Base-by-base conservation (phyloP, 805 yeast species). In the Naumovozyma castellii region DNA sequence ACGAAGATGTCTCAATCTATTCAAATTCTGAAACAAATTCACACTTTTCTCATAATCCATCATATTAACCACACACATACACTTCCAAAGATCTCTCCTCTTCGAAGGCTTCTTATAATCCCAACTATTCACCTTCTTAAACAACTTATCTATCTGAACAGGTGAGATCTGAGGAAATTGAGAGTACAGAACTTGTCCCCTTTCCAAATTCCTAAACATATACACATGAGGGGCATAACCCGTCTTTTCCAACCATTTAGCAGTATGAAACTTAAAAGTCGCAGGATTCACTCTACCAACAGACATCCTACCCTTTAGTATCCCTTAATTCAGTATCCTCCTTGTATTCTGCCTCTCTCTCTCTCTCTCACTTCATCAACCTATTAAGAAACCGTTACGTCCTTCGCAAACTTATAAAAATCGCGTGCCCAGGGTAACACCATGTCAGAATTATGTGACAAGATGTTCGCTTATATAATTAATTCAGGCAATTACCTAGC, bases 161-260 rank as follows among this genome's bases (percentile, higher is more conserved):
- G 49, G 53, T 2, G 56, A 42, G 34, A 57, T 69, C 43, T 68
- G 70, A 31, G 95, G 92, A 10, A 83, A 73, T 63, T 88, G 96
- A 4, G 95, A 79, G 60, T 86, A 88, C 9, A 85, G 62, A 15
- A 87, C 94, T 67, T 88, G 96, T 4, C 96, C 97, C 32, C 82
- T 72, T 64, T 85, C 92, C 36, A 85, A 62, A 67, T 88, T 87
- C 57, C 92, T 76, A 68, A 84, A 90, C 33, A 86, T 63, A 56
- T 72, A 84, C 10, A 88, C 82, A 54, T 82, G 88, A 8, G 97
- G 95, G 3, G 85, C 94, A 59, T 76, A 75, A 8, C 76, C 74
- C 47, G 81, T 74, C 41, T 62, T 57, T 38, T 66, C 61, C 35
- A 80, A 64, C 84, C 85, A 78, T 39, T 62, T 51, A 10, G 80